Base-by-base conservation (phyloP, 352 stramenopile species). In the Blastocystis sp. region DNA sequence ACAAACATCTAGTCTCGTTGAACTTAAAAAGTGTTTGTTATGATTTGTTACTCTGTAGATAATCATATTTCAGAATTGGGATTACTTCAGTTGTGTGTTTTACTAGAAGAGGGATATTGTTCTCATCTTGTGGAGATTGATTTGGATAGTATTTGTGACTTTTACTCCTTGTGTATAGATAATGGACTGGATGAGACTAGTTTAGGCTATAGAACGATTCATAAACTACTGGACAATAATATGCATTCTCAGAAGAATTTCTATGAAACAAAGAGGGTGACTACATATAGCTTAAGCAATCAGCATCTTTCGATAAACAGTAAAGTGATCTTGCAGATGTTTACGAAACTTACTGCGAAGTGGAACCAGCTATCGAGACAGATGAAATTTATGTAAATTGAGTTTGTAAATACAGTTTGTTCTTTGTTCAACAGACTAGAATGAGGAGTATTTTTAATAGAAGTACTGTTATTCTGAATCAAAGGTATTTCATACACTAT, bases 321-420 rank as follows among this genome's bases (percentile, higher is more conserved):
- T 34, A 81, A 81, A 53, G 70, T 81, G 9, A 81, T 81, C 45
- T 41, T 81, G 70, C 70, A 81, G 70, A 81, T 81, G 70, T 81
- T 81, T 53, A 81, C 70, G 8, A 81, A 81, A 43, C 70, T 81
- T 9, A 81, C 70, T 26, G 70, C 70, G 3, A 81, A 81, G 54
- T 81, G 70, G 70, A 81, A 81, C 37, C 70, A 81, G 54, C 70
- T 81, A 16, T 65, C 70, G 16, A 62, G 70, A 20, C 70, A 81
- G 1, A 81, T 81, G 70, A 63, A 65, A 53, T 81, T 81, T 41
- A 81, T 81, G 70, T 81, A 64, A 56, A 34, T 34, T 34, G 30
- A 34, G 30, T 34, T 34, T 34, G 30, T 34, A 34, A 34, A 24
- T 62, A 24, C n/a, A 3, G 53, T 62, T 62, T 24, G 18, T 24